Conservation (phyloP, 1,139 yeast species). For the Pneumocystis murina region DNA sequence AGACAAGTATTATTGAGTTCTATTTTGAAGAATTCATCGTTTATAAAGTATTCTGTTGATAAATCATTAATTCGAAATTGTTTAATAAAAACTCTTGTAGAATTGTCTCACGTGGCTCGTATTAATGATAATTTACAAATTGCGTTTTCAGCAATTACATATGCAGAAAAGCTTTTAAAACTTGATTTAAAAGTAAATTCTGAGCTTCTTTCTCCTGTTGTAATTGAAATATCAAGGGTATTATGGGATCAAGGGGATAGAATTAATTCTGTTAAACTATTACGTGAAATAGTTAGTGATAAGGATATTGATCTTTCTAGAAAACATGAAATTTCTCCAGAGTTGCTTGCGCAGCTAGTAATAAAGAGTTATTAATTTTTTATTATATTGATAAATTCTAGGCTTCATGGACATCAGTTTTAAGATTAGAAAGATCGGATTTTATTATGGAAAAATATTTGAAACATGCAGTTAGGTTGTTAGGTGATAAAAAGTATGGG, state of each 20-base stretch:
- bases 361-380: not conserved
- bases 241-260: slow-evolving; percentile 6
- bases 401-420: slow-evolving; percentile 51
- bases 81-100: not conserved
- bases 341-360: slow-evolving; percentile 19
- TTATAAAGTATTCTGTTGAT: not conserved
- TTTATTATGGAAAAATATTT: slow-evolving; percentile 45
- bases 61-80: not conserved
- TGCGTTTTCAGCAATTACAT: not conserved
- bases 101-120: slow-evolving; percentile 3
- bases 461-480: slow-evolving; percentile 27
- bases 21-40: not conserved
- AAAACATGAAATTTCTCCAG: not conserved
- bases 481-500: slow-evolving; percentile 16
- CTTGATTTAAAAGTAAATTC: not conserved
- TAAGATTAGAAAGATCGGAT: slow-evolving; percentile 52
- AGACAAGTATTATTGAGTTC: not conserved
- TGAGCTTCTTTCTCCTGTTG: not conserved
- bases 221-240: slow-evolving; percentile 5
- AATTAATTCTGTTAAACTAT: slow-evolving; percentile 1
- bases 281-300: not conserved
- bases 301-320: not conserved
- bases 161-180: not conserved
- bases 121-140: slow-evolving; percentile 1
- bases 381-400: not conserved